Evolutionary conservation across 805 yeast species (phyloP).

Genomic region (Phaffomyces opuntiae): DNA sequence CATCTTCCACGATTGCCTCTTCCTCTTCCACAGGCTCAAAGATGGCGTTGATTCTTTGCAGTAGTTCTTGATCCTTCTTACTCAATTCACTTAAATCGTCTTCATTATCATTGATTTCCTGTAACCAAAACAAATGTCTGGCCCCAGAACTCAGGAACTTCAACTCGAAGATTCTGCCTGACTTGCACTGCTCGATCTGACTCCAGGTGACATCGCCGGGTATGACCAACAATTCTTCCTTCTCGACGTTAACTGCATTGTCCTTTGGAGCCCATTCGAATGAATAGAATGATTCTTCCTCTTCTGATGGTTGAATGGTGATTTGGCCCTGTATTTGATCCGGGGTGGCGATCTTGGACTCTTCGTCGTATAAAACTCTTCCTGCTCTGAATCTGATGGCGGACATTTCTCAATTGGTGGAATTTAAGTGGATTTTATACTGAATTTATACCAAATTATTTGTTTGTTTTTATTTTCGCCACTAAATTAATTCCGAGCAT

Average conservation of each 20-base stretch:
- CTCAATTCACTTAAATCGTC: constrained; percentile 53
- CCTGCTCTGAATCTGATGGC: constrained; percentile 66
- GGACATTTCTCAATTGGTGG: constrained; percentile 7
- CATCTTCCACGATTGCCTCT: constrained; percentile 6
- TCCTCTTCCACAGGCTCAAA: constrained; percentile 38
- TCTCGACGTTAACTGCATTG: constrained; percentile 35
- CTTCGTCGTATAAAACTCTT: constrained; percentile 56
- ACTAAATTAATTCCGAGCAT: background rate
- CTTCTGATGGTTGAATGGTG: constrained; percentile 51
- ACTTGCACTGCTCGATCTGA: constrained; percentile 57
- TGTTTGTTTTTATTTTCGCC: background rate
- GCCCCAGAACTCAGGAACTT: constrained; percentile 59
- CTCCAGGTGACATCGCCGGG: constrained; percentile 84
- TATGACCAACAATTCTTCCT: constrained; percentile 62
- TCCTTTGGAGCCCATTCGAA: constrained; percentile 70
- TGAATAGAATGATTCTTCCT: constrained; percentile 65
- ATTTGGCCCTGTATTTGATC: constrained; percentile 61
- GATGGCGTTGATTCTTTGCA: constrained; percentile 40
- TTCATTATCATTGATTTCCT: constrained; percentile 58
- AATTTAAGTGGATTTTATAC: background rate
- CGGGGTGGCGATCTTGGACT: constrained; percentile 61
- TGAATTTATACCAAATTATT: background rate
- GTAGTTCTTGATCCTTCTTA: constrained; percentile 45
- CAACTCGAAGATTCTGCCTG: constrained; percentile 73
- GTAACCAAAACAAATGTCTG: constrained; percentile 60